Evolutionary conservation across 805 yeast species (phyloP).

Genomic region (Starmerella gropengiesseri): DNA sequence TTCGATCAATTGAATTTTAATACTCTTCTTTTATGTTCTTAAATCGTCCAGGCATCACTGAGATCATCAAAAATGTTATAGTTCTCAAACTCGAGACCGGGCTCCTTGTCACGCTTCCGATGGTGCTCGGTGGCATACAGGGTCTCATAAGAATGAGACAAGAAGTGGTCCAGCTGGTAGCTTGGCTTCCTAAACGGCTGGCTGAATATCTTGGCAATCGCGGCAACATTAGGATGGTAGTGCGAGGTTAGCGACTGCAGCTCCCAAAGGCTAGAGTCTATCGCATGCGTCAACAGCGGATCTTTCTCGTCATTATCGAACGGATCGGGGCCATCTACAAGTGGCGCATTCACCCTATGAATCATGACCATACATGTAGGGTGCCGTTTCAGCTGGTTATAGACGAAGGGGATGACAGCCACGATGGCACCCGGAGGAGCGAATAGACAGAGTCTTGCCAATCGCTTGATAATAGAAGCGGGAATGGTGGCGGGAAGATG

Average conservation of each 20-base stretch:
- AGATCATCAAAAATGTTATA: slow-evolving; percentile 12
- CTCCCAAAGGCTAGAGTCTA: slow-evolving; percentile 88
- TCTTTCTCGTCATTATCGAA: slow-evolving; percentile 52
- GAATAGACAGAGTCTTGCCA: slow-evolving; percentile 61
- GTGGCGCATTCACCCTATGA: slow-evolving; percentile 35
- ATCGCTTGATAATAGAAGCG: slow-evolving; percentile 78
- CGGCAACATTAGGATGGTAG: slow-evolving; percentile 91
- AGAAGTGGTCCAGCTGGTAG: slow-evolving; percentile 86
- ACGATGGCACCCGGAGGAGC: slow-evolving; percentile 87
- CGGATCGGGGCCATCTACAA: slow-evolving; percentile 40
- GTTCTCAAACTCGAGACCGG: slow-evolving; percentile 55
- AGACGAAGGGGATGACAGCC: slow-evolving; percentile 77
- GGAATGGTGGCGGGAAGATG: slow-evolving; percentile 74
- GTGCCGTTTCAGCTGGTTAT: slow-evolving; percentile 79
- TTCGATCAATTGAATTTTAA: not conserved
- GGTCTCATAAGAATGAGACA: slow-evolving; percentile 77
- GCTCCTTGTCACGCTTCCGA: slow-evolving; percentile 31
- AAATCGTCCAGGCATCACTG: not conserved
- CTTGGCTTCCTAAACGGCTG: slow-evolving; percentile 79
- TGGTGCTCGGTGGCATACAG: slow-evolving; percentile 44
- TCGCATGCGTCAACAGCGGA: slow-evolving; percentile 70
- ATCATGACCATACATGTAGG: slow-evolving; percentile 88
- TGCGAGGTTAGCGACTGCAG: slow-evolving; percentile 66
- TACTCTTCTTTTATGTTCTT: not conserved
- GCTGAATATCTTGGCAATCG: slow-evolving; percentile 73